phyloP scores from a whole-genome alignment of 2,329 filamentous ascomycete species.

The Clarireedia homoeocarpa region DNA sequence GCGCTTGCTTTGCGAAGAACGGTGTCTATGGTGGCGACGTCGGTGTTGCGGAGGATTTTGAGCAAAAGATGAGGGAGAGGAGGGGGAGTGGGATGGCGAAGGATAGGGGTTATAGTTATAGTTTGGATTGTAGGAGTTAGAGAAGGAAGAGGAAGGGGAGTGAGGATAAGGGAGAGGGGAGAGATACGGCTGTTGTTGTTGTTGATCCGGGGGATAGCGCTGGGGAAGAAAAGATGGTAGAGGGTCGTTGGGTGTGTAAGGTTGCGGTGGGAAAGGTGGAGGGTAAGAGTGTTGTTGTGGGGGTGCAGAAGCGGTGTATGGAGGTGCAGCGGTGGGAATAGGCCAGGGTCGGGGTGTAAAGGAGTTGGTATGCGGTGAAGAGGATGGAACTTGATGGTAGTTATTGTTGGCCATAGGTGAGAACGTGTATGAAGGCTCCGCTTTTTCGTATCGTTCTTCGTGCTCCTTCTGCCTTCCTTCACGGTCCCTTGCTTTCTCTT shows the following conservation, averaged over 20 bases:
- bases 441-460: background rate
- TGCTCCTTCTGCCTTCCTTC: background rate
- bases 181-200: background rate
- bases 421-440: background rate
- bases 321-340: background rate
- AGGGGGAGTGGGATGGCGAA: too few relatives aligned
- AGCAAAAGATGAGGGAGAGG: too few relatives aligned
- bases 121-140: background rate
- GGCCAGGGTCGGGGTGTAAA: background rate
- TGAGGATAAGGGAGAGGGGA: background rate
- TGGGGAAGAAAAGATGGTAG: background rate
- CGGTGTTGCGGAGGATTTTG: background rate
- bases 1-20: slow-evolving; percentile 1
- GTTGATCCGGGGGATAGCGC: slow-evolving; percentile 13
- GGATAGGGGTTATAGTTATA: background rate
- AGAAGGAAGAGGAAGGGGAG: background rate
- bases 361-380: background rate
- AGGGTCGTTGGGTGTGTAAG: background rate
- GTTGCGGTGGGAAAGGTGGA: background rate
- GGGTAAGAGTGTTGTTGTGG: background rate
- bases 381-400: background rate
- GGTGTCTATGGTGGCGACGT: background rate
- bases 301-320: slow-evolving; percentile 3
- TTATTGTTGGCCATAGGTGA: background rate
- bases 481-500: too few relatives aligned